phyloP scores from a whole-genome alignment of 23 red algal species.

The Cyanidium caldarium region DNA sequence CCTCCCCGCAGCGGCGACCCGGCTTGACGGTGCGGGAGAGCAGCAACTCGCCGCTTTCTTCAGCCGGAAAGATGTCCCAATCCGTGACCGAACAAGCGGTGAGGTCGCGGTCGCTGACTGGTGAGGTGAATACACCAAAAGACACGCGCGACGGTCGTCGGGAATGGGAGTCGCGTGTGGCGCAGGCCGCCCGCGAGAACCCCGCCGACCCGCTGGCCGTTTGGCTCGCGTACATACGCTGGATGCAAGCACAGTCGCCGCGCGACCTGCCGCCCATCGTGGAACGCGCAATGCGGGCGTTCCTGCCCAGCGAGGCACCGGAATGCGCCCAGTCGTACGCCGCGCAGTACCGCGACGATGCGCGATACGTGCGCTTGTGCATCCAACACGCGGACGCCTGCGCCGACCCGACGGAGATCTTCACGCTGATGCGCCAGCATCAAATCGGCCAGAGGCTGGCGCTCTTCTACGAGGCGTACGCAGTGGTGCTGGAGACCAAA shows the following conservation, averaged over 20 bases:
- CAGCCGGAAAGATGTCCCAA: too few relatives aligned
- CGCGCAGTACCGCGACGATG: slow-evolving; percentile 37
- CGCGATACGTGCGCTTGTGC: slow-evolving; percentile 55
- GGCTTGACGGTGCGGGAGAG: too few relatives aligned
- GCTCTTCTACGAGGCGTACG: slow-evolving; percentile 84
- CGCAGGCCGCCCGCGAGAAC: not conserved
- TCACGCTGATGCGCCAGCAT: slow-evolving; percentile 37
- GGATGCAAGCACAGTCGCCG: not conserved
- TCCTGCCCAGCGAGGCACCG: not conserved
- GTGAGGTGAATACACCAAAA: too few relatives aligned
- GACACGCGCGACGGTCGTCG: too few relatives aligned
- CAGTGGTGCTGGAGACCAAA: slow-evolving; percentile 52
- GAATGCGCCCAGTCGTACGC: slow-evolving; percentile 1
- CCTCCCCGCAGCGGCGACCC: too few relatives aligned
- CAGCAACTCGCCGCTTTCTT: too few relatives aligned
- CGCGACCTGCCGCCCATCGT: not conserved
- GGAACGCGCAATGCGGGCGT: not conserved
- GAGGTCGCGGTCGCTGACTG: too few relatives aligned
- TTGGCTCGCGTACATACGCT: not conserved
- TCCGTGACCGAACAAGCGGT: too few relatives aligned
- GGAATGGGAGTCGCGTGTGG: not conserved
- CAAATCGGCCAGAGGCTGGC: slow-evolving; percentile 34
- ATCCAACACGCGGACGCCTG: slow-evolving; percentile 51
- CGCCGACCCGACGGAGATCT: slow-evolving; percentile 43
- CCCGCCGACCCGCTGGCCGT: not conserved